These are phyloP conservation scores for Pleurotus sapidus DNA, from an alignment of 768 basidiomycete species.

Conservation along the genomic window DNA sequence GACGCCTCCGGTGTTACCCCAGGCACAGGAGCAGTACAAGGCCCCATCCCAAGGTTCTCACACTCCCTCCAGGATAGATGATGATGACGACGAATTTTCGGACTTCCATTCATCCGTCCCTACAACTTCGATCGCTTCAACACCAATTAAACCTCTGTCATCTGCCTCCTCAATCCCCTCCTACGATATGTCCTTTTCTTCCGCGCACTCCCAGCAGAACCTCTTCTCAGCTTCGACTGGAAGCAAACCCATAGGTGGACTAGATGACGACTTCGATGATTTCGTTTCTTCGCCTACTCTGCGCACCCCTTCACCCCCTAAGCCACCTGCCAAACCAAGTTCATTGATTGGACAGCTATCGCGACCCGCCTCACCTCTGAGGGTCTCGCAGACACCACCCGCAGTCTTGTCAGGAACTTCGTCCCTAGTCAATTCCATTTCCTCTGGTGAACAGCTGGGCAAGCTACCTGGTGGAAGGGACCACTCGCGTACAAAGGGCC, in stretches of 20 bases:
- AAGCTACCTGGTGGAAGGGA: slow-evolving; percentile 34
- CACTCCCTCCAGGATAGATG: slow-evolving; percentile 13
- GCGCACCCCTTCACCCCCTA: slow-evolving; percentile 46
- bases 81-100: slow-evolving; percentile 56
- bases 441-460: slow-evolving; percentile 11
- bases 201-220: slow-evolving; percentile 15
- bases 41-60: neutral
- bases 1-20: slow-evolving; percentile 7
- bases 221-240: slow-evolving; percentile 16
- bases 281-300: slow-evolving; percentile 37
- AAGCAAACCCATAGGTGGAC: slow-evolving; percentile 14
- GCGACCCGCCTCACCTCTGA: slow-evolving; percentile 21
- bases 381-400: slow-evolving; percentile 19
- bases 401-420: slow-evolving; percentile 2
- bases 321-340: slow-evolving; percentile 31
- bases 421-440: slow-evolving; percentile 5
- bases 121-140: slow-evolving; percentile 8
- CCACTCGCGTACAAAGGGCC: slow-evolving; percentile 54
- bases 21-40: neutral
- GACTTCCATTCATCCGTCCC: slow-evolving; percentile 39
- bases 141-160: slow-evolving; percentile 17
- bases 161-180: slow-evolving; percentile 14
- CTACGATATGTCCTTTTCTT: slow-evolving; percentile 13
- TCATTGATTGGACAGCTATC: neutral
- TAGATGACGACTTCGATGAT: slow-evolving; percentile 45